phyloP scores from a whole-genome alignment of 2,329 filamentous ascomycete species.

The Sarocladium brachiariae region DNA sequence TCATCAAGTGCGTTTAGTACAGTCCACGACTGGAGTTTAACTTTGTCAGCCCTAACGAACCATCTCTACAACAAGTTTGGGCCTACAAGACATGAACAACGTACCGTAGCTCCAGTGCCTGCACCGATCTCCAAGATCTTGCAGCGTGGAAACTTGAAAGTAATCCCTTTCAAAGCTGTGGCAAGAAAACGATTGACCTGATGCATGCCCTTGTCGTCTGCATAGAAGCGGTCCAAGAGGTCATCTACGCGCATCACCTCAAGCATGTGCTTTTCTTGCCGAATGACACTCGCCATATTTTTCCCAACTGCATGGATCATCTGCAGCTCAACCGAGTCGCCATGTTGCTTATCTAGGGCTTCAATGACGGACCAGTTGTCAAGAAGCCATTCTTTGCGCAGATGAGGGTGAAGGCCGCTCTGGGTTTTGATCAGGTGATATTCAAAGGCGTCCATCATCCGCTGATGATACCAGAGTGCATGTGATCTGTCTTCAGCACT shows the following conservation, averaged over 20 bases:
- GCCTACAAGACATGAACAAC: too few relatives aligned
- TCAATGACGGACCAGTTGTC: neutral
- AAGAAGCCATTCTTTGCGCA: too few relatives aligned
- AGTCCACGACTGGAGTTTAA: constrained; percentile 12
- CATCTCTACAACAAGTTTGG: too few relatives aligned
- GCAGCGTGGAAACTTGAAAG: constrained; percentile 39
- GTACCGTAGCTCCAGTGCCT: constrained; percentile 30
- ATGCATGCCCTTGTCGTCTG: neutral
- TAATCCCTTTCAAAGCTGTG: constrained; percentile 17
- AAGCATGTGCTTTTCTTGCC: neutral
- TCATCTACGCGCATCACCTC: neutral
- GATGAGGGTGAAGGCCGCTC: too few relatives aligned
- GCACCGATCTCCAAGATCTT: constrained; percentile 35
- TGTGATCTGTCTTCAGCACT: too few relatives aligned
- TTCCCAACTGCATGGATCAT: neutral
- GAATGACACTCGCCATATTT: neutral
- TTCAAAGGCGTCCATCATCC: too few relatives aligned
- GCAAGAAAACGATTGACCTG: neutral
- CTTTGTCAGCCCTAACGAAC: constrained; percentile 16
- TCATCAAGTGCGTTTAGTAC: neutral
- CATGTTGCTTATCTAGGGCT: neutral
- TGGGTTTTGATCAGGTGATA: too few relatives aligned
- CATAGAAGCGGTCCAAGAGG: neutral
- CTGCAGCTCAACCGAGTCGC: neutral
- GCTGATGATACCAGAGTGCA: too few relatives aligned